Evolutionary conservation across 1,139 yeast species (phyloP).

Genomic region (Pichia sp.): DNA sequence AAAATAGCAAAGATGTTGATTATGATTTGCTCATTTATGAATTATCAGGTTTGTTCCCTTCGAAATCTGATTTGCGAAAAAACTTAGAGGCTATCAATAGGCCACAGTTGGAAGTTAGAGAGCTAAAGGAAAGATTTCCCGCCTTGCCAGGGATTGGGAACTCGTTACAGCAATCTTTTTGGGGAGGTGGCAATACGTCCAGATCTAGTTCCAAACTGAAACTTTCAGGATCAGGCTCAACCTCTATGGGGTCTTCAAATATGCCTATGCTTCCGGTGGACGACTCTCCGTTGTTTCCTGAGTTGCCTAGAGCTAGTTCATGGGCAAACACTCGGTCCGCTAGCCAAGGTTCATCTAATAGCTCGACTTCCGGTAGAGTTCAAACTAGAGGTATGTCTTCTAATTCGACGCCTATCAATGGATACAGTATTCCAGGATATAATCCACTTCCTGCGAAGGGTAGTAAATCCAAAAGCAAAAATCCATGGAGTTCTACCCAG

Average conservation of each 20-base stretch:
- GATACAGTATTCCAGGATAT: conserved; percentile 25
- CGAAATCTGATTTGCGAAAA: conserved; percentile 33
- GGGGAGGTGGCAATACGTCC: conserved; percentile 13
- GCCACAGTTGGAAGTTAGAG: conserved; percentile 19
- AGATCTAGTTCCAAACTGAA: conserved; percentile 11
- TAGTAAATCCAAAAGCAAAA: conserved; percentile 2
- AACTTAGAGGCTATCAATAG: conserved; percentile 30
- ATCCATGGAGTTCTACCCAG: conserved; percentile 6
- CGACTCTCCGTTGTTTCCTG: conserved; percentile 11
- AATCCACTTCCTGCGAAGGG: conserved; percentile 12
- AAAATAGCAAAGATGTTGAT: conserved; percentile 41
- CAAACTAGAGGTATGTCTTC: conserved; percentile 20
- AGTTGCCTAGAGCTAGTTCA: conserved; percentile 4
- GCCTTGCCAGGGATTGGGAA: conserved; percentile 39
- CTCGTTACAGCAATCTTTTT: conserved; percentile 23
- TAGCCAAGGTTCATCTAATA: conserved; percentile 3
- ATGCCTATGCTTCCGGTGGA: conserved; percentile 22
- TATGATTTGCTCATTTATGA: conserved; percentile 52
- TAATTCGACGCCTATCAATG: conserved; percentile 21
- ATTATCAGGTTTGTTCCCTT: conserved; percentile 50
- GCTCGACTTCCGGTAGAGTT: neutral
- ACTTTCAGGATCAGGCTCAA: neutral
- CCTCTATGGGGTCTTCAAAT: neutral
- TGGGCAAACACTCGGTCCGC: conserved; percentile 1
- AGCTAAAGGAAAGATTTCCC: conserved; percentile 48